Evolutionary conservation across 2,329 filamentous ascomycete species (phyloP), one percentile per base, ranked within the genome.

Genomic region (Xylariales sp.): DNA sequence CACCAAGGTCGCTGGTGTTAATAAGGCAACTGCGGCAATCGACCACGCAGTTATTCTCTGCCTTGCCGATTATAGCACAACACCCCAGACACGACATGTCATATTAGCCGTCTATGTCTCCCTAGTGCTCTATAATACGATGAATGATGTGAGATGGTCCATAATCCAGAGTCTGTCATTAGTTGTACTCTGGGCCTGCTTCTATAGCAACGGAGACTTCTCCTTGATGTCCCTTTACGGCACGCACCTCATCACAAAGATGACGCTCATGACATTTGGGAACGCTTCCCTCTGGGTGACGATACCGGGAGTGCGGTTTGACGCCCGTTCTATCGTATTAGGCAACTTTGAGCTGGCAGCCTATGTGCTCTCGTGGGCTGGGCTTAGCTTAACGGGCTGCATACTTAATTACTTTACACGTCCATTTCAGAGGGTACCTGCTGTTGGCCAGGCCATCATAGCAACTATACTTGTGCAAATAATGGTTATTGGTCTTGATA

Each of bases 201-300:
- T 64, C 48, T 67, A 67, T 28, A 28, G 14, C 50, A 52, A 62
- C 10, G 3, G 56, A 36, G 53, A 65, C 23, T 56, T 69, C 39
- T 64, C 64, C 9, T 34, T 69, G 45, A 59, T 64, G 32, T 58
- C 60, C 14, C 34, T 64, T 43, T 64, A 57, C n/a, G 64, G 50
- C 16, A 41, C 60, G 7, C 62, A 53, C 52, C 48, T 67, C 28
- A 64, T 62, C 32, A 61, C 59, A 10, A 61, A 58, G 23, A 59
- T 52, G 55, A 32, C 60, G 3, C 63, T 67, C 4, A 62, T 58
- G 52, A 67, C 60, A 2, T 62, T 67, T 34, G 60, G 64, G 2
- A 58, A 67, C 46, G 60, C 64, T 30, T 32, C 55, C 5, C 3
- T 67, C 18, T 64, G 52, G 60, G 41, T 58, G 3, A 56, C 60